Percentiles rank a stretch among this genome's conserved stretches.
phyloP scores from a whole-genome alignment of 441 rosid genomes.

The Adansonia grandidieri region DNA sequence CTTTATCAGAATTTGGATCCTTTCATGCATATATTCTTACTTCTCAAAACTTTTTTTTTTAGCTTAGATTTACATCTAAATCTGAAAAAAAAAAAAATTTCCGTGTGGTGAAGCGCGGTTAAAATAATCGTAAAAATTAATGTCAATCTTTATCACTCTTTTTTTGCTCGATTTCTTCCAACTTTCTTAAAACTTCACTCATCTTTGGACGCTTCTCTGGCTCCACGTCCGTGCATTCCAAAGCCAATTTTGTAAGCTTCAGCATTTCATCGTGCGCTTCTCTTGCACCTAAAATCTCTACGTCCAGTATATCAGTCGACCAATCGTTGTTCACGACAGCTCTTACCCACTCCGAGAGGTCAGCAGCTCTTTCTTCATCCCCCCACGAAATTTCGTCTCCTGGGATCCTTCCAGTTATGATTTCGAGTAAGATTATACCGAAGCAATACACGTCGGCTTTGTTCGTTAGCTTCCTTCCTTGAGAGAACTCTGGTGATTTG shows the following conservation, averaged over 20 bases:
- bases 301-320: conserved; percentile 60
- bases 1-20: no score
- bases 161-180: conserved; percentile 46
- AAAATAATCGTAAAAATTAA: no score
- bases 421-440: conserved; percentile 59
- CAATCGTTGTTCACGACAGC: conserved; percentile 51
- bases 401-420: conserved; percentile 55
- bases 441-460: conserved; percentile 62
- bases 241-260: conserved; percentile 54
- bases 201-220: conserved; percentile 55
- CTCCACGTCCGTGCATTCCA: conserved; percentile 46
- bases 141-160: conserved; percentile 23
- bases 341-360: conserved; percentile 57
- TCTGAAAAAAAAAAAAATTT: no score
- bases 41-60: no score
- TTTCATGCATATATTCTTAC: no score
- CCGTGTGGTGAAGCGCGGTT: no score
- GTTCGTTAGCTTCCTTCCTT: conserved; percentile 53
- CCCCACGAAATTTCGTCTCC: conserved; percentile 30
- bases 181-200: conserved; percentile 42
- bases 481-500: conserved; percentile 52
- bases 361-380: conserved; percentile 24
- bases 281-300: conserved; percentile 47
- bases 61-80: no score
- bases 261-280: conserved; percentile 57